Base-by-base conservation (phyloP, 140 eudicot species). In the Senecio squalidus region DNA sequence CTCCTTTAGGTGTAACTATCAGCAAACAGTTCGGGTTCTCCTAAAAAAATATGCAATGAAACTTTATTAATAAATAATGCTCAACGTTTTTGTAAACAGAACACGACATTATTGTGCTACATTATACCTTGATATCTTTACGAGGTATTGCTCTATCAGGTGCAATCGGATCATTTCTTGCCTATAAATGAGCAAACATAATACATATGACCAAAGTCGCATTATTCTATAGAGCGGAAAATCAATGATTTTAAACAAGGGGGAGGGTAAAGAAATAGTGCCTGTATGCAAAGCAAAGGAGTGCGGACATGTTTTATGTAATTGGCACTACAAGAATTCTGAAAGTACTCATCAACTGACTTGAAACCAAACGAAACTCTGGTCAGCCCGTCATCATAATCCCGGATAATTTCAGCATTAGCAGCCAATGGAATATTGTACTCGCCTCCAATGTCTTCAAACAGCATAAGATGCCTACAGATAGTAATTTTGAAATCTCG, bases 301-400 rank as follows among this genome's bases (percentile, higher is more conserved):
- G 66, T 84, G 58, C 76, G 43, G 28, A 91, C 96, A 34, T 86
- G 51, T 52, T 83, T 81, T 50, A 91, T 77, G 64, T 76, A 74
- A 60, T 83, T 73, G 56, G 96, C 78, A 75, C 98, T 91, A 83
- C 98, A 73, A 1, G 98, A 83, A 10, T 83, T 74, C 23, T 79
- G 80, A 69, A 83, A 91, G 79, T 86, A 91, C 55, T 91, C 98
- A 65, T 86, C 94, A 14, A 84, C 98, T 9, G 98, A 86, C 78
- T 91, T 83, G 78, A 91, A 91, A 60, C 98, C 98, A 62, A 91
- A 91, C 36, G 96, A 81, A 62, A 91, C 96, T 72, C 95, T 84
- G 14, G 98, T 91, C 9, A 91, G 34, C 24, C 92, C 92, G 17
- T 86, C 96, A 77, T 91, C 98, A 68, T 81, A 91, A 50, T 86